Evolutionary conservation across 331 rosid species (phyloP).

Genomic region (Quercus phellos): DNA sequence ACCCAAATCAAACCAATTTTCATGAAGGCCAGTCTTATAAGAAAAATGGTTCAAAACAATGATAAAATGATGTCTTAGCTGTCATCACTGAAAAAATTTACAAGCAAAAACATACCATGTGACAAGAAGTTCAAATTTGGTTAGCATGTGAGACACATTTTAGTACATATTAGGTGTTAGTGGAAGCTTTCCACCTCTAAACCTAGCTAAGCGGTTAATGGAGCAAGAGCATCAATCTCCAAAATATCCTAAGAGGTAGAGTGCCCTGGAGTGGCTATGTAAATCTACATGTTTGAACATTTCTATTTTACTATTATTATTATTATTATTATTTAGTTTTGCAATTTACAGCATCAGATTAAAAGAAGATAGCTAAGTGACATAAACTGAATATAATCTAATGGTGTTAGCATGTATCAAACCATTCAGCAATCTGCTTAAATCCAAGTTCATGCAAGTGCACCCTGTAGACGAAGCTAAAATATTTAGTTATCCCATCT

Average conservation of each 20-base stretch:
- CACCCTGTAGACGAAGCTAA: not conserved
- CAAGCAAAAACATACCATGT: not conserved
- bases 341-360: too few species aligned
- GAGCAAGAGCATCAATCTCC: not conserved
- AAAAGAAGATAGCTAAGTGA: not conserved
- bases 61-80: not conserved
- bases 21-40: not conserved
- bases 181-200: not conserved
- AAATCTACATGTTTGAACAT: too few species aligned
- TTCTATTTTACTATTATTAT: too few species aligned
- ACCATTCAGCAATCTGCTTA: too few species aligned
- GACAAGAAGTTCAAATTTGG: not conserved
- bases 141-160: not conserved
- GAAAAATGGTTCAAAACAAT: not conserved
- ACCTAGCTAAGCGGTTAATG: not conserved
- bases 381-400: not conserved
- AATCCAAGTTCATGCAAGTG: not conserved
- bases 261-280: too few species aligned
- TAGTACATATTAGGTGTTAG: not conserved
- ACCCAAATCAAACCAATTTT: not conserved
- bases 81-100: not conserved
- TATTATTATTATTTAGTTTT: too few species aligned
- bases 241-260: too few species aligned
- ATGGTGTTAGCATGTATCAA: not conserved
- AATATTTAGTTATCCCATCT: too few species aligned